These are phyloP conservation scores for Erodium texanum DNA, from an alignment of 441 rosid species.

Conservation along the genomic window DNA sequence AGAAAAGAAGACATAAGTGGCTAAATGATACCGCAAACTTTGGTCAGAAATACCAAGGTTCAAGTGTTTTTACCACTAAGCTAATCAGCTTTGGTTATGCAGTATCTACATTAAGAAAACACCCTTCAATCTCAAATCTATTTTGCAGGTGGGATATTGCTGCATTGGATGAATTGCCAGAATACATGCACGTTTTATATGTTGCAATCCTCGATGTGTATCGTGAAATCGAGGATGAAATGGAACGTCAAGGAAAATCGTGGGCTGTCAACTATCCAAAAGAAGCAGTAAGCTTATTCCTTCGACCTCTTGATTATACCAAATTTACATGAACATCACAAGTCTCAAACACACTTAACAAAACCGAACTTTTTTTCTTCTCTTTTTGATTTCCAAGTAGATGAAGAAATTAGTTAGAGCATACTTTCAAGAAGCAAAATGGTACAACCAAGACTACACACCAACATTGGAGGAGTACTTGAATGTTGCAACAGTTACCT, in stretches of 20 bases:
- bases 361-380: too few species aligned
- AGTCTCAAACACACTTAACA: too few species aligned
- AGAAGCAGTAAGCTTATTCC: background rate
- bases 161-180: background rate
- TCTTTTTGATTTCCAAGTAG: too few species aligned
- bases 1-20: too few species aligned
- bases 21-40: too few species aligned
- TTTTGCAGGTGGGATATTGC: slow-evolving; percentile 3
- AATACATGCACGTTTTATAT: background rate
- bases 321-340: too few species aligned
- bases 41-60: too few species aligned
- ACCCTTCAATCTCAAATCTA: background rate
- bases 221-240: background rate
- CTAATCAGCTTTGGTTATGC: too few species aligned
- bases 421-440: background rate
- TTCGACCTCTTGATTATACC: too few species aligned
- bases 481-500: background rate
- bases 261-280: background rate
- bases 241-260: background rate
- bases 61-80: too few species aligned
- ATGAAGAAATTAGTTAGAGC: background rate
- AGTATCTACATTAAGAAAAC: too few species aligned
- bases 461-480: background rate
- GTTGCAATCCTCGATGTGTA: background rate
- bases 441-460: background rate